Evolutionary conservation across 805 yeast species (phyloP).

Genomic region (Teunomyces atbi): DNA sequence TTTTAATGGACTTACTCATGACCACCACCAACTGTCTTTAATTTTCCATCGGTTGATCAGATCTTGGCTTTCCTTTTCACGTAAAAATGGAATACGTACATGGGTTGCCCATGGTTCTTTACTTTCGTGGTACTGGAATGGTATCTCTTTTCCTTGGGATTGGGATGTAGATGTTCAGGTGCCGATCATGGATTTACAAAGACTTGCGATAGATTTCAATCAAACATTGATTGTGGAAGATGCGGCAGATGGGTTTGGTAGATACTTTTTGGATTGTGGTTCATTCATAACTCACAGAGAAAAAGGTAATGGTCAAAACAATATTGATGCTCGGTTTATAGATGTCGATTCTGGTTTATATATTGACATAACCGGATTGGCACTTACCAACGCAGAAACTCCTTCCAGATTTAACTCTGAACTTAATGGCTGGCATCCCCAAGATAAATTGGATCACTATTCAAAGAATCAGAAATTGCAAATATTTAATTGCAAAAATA

Average conservation of each 20-base stretch:
- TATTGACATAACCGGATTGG: constrained; percentile 42
- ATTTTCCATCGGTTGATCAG: constrained; percentile 21
- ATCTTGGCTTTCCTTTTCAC: constrained; percentile 26
- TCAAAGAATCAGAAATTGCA: constrained; percentile 15
- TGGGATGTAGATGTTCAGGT: constrained; percentile 28
- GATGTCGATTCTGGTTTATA: constrained; percentile 48
- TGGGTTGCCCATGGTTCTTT: constrained; percentile 31
- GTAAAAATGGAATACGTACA: constrained; percentile 24
- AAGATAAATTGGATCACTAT: constrained; percentile 7
- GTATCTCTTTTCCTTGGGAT: constrained; percentile 30
- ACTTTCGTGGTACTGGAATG: constrained; percentile 31
- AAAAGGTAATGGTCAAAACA: constrained; percentile 30
- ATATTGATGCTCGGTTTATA: constrained; percentile 55
- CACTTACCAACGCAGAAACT: constrained; percentile 27
- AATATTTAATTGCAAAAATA: constrained; percentile 41
- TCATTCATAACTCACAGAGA: constrained; percentile 18
- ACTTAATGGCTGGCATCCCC: constrained; percentile 12
- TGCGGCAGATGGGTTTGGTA: constrained; percentile 52
- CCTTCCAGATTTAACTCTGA: constrained; percentile 20
- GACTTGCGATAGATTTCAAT: constrained; percentile 18
- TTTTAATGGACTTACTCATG: constrained; percentile 19
- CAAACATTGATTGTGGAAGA: constrained; percentile 24
- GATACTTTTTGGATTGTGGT: constrained; percentile 44
- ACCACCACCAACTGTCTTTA: constrained; percentile 17
- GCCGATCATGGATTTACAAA: constrained; percentile 25